Evolutionary conservation across 2,329 filamentous ascomycete genomes (phyloP), one percentile per base, ranked within the genome.

Genomic region (Hypoxylon sp.): DNA sequence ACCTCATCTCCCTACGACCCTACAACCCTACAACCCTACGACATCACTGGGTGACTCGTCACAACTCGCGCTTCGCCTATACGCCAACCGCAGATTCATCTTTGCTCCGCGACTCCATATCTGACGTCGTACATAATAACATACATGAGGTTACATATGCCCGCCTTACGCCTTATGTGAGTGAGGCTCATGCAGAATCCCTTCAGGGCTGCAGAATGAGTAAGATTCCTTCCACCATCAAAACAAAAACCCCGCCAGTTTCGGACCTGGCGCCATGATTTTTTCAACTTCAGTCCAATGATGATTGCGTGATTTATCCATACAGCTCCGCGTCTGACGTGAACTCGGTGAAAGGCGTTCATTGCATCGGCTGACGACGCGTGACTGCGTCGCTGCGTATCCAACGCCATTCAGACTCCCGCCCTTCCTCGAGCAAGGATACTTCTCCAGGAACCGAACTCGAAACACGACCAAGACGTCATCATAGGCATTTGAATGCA

Each of bases 81-180:
- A 31, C 30, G 56, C 10, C 22, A 22, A 30, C 55, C 53, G 37
- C 37, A 61, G 17, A 27, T 25, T 37, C 31, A 33, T 35, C 37
- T 51, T 17, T 27, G n/a, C 31, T n/a, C 33, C 40, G 22, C 13
- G 13, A 35, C 25, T 49, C 33, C 37, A 44, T 33, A 17, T 56
- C 51, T 56, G 27, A 37, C 49, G 25, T 56, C 40, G n/a, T 31
- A 44, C 27, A 58, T 14, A 53, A 20, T 20, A 6, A 54, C 22
- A n/a, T 33, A 10, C 13, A 37, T 30, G 27, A 46, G 30, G 46
- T 60, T 50, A 46, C 22, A 50, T 59, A 44, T 44, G 33, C 40
- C 37, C 31, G 55, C 55, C 62, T 65, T 64, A 68, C 22, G 56
- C 56, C 62, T 65, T 65, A 68, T 57, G 61, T 58, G 61, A 64